Percentiles rank a stretch among this genome's conserved stretches.
Evolutionary conservation across 2,329 filamentous ascomycete species (phyloP).

Genomic region (Claviceps sp.): DNA sequence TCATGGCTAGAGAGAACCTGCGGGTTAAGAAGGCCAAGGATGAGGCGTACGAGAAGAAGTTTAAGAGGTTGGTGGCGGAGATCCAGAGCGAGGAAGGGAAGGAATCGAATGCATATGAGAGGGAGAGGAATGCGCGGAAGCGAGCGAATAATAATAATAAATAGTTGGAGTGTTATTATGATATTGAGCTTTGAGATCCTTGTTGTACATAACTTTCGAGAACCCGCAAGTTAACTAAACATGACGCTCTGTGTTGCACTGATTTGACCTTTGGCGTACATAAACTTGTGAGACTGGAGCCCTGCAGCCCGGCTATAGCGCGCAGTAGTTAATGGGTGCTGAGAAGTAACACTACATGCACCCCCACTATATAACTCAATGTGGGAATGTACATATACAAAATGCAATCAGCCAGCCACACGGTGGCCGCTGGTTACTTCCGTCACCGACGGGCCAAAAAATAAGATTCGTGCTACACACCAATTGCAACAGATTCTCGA

Average conservation of each 20-base stretch:
- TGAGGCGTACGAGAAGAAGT: constrained; percentile 91
- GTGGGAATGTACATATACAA: neutral
- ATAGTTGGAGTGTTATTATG: constrained; percentile 10
- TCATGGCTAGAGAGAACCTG: constrained; percentile 82
- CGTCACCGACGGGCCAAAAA: too few species aligned
- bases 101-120: constrained; percentile 79
- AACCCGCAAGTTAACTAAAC: neutral
- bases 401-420: neutral
- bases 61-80: constrained; percentile 79
- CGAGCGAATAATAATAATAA: constrained; percentile 43
- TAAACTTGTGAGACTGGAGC: too few species aligned
- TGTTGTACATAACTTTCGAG: neutral
- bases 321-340: too few species aligned
- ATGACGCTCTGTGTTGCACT: neutral
- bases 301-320: too few species aligned
- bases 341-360: neutral
- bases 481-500: neutral
- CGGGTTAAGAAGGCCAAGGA: constrained; percentile 88
- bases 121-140: constrained; percentile 67
- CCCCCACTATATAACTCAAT: neutral
- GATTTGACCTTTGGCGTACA: too few species aligned
- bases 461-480: neutral
- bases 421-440: constrained; percentile 2
- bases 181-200: neutral
- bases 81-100: constrained; percentile 88